A percentile compares a stretch with the other conserved stretches of the same genome.
These are phyloP conservation scores for Phytophthora brassicae DNA, from an alignment of 352 stramenopile genomes.

Conservation along the genomic window DNA sequence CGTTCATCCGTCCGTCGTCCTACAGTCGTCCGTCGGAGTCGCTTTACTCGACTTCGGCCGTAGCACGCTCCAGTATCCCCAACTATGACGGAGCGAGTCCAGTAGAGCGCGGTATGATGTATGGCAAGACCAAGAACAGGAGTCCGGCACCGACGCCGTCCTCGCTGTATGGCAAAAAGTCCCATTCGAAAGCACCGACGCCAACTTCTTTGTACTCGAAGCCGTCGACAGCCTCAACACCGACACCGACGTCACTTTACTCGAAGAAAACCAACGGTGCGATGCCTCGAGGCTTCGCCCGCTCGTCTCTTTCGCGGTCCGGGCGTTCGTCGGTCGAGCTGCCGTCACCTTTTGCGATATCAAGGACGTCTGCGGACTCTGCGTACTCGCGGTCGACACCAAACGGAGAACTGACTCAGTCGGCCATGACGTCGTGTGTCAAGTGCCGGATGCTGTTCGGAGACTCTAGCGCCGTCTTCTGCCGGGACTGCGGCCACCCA, in stretches of 20 bases:
- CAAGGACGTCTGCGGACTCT: constrained; percentile 14
- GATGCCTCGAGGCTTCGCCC: constrained; percentile 19
- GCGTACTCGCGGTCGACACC: constrained; percentile 9
- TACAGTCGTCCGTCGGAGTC: constrained; percentile 22
- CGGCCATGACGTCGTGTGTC: constrained; percentile 36
- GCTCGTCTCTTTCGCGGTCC: constrained; percentile 26
- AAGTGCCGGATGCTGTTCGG: constrained; percentile 59
- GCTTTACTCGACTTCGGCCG: constrained; percentile 26
- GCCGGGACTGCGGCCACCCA: constrained; percentile 71
- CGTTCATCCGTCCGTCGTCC: constrained; percentile 15
- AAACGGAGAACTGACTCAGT: constrained; percentile 5
- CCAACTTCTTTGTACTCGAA: constrained; percentile 31
- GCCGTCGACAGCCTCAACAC: constrained; percentile 17
- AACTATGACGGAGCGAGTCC: constrained; percentile 25
- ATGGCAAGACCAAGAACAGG: constrained; percentile 28
- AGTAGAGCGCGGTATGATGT: constrained; percentile 30
- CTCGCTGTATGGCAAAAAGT: constrained; percentile 28
- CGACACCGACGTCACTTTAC: constrained; percentile 32
- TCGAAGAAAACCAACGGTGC: constrained; percentile 27
- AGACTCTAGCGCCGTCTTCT: constrained; percentile 58
- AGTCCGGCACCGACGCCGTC: constrained; percentile 18
- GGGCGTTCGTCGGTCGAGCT: constrained; percentile 17
- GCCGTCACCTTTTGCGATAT: constrained; percentile 30
- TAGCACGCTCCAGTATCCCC: constrained; percentile 8
- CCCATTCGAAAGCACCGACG: constrained; percentile 18